Base-by-base conservation (phyloP, 2,329 filamentous ascomycete species). In the Bipolaris victoriae region DNA sequence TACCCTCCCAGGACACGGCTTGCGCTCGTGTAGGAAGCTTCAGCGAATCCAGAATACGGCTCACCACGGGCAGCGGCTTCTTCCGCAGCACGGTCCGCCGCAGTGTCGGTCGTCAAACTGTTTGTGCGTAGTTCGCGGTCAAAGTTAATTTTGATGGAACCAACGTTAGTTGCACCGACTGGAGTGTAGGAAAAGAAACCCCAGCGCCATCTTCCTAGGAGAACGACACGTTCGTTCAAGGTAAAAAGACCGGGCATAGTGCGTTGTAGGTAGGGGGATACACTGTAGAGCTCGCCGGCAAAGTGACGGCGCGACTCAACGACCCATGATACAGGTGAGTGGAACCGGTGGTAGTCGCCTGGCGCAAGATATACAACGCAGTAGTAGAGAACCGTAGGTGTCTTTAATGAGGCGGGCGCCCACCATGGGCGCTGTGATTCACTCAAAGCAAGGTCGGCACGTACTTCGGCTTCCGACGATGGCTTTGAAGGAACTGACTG, bases 291-390 rank as follows among this genome's bases (percentile, higher is more conserved):
- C 77, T 99, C 96, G 56, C 95, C 95, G 0, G 95, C 93, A 74
- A 99, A 99, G 80, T 99, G 95, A n/a, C 95, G 90, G 41, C 96
- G 88, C 64, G 88, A 88, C 78, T 97, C 91, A 33, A 95, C 95
- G 15, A 99, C 92, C 95, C 95, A 99, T 67, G 91, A 90, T 1
- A 92, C 89, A 0, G 95, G 95, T 1, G 91, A 96, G 80, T 99
- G 96, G 82, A 98, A 99, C 63, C 94, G 91, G 80, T 99, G 95
- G 80, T 99, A 99, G 80, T 99, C 96, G 48, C 95, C 95, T 0
- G 95, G 95, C 0, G 96, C 95, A 41, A 99, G 87, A 79, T 99
- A 99, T 71, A 99, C 88, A 62, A 99, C 96, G 60, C 84, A 90
- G 78, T 98, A 99, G 81, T 96, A 97, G 7, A 99, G 85, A 9